Base-by-base conservation (phyloP, 805 yeast genomes). In the Candida ascalaphidarum region DNA sequence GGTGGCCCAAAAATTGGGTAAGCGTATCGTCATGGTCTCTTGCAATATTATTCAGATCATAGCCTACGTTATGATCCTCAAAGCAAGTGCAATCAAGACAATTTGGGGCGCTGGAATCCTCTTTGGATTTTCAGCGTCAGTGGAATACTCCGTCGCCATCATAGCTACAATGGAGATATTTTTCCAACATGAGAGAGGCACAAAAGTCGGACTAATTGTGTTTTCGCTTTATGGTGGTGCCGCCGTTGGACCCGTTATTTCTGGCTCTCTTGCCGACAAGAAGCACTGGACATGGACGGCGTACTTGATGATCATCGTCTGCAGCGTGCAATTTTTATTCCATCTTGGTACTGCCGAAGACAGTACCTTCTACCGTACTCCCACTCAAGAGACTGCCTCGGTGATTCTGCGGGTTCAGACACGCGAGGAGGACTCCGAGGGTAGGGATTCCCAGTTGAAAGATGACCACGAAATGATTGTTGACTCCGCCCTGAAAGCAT, bases 111-210 rank as follows among this genome's bases (percentile, higher is more conserved):
- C 37, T 8, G 41, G 42, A 18, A 35, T 45, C 27, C 25, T 58
- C 7, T 27, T 40, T 4, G 65, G 65, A 2, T 46, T 65, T 14
- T 49, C 65, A 7, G 68, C 69, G 6, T 58, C 69, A 16, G 60
- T 66, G 2, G 55, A 61, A 7, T 69, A 64, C 36, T 66, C 73
- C 3, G 59, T 66, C 39, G 68, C 61, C 11, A 72, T 63, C 31
- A 52, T 65, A 8, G 55, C 68, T 11, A 47, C 68, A 14, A 58
- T 68, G 14, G 60, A 61, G 29, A 59, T 67, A 2, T 66, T 65
- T 35, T 66, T 60, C 43, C 60, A 60, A 28, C 71, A 66, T 39
- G 59, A 50, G 44, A 51, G 57, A 46, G 63, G 54, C 25, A 60
- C 43, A 23, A 58, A 39, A 31, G 52, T 45, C 37, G 36, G 55